These are phyloP conservation scores for Leucocoprinus sp. DNA, from an alignment of 768 basidiomycete genomes.

Conservation along the genomic window DNA sequence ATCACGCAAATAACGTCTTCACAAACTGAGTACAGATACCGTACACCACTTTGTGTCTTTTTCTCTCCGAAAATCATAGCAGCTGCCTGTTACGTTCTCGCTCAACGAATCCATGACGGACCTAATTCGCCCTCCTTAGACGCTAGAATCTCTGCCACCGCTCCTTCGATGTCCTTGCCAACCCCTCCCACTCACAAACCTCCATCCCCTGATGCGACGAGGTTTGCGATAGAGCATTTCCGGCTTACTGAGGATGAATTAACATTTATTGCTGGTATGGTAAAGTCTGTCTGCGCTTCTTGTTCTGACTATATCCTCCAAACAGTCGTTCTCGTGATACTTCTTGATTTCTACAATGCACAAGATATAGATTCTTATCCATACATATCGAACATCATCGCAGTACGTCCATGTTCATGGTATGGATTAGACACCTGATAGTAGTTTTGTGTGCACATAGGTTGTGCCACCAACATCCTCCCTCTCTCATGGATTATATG, in stretches of 20 bases:
- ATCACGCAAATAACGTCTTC: not conserved
- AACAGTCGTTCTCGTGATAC: constrained; percentile 53
- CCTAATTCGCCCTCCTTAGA: constrained; percentile 68
- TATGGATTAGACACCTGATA: not conserved
- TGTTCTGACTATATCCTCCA: constrained; percentile 2
- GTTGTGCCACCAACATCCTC: constrained; percentile 36
- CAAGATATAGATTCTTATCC: constrained; percentile 44
- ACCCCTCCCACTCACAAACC: constrained; percentile 76
- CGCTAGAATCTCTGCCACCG: constrained; percentile 61
- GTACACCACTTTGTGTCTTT: constrained; percentile 71
- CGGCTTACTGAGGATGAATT: constrained; percentile 54
- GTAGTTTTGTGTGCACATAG: constrained; percentile 24
- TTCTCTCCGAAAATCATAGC: constrained; percentile 66
- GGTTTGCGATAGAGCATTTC: constrained; percentile 62
- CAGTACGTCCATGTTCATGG: constrained; percentile 34
- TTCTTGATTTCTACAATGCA: constrained; percentile 65
- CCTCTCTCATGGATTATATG: constrained; percentile 6
- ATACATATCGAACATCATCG: constrained; percentile 41
- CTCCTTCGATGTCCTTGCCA: constrained; percentile 69
- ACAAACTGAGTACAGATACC: constrained; percentile 40
- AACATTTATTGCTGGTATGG: constrained; percentile 49
- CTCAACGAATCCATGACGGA: constrained; percentile 64
- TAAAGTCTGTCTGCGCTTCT: constrained; percentile 4
- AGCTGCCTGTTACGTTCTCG: constrained; percentile 69
- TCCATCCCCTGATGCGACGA: constrained; percentile 59